phyloP scores from a whole-genome alignment of 2,329 filamentous ascomycete genomes.

The Cladosporium halotolerans region DNA sequence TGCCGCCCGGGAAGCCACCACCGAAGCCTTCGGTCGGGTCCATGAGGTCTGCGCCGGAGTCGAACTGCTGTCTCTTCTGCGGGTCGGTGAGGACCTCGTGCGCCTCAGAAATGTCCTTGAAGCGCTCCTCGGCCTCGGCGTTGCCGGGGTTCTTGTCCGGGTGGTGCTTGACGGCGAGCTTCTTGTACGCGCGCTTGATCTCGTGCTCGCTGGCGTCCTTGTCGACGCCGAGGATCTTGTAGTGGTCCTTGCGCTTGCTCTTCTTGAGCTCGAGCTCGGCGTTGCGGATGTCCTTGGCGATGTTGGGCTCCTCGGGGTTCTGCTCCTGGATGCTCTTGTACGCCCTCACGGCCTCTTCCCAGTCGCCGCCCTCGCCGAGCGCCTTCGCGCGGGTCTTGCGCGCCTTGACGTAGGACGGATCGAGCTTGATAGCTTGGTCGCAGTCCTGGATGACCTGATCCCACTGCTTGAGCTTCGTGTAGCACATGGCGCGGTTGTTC shows the following conservation, averaged over 20 bases:
- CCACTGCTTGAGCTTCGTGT: constrained; percentile 77
- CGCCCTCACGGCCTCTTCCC: constrained; percentile 86
- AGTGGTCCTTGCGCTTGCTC: constrained; percentile 94
- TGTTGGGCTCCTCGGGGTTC: constrained; percentile 72
- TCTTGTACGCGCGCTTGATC: constrained; percentile 96
- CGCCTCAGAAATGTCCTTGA: constrained; percentile 97
- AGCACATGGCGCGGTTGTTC: constrained; percentile 85
- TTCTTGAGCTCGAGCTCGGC: constrained; percentile 97
- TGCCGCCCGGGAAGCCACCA: constrained; percentile 48
- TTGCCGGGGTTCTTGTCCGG: constrained; percentile 96
- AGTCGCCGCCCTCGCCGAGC: constrained; percentile 74
- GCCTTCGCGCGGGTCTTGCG: constrained; percentile 92
- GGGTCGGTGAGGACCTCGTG: constrained; percentile 93
- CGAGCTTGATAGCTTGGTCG: constrained; percentile 73
- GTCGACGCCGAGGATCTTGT: constrained; percentile 86
- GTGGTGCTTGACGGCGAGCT: constrained; percentile 87
- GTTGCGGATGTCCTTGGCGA: constrained; percentile 77
- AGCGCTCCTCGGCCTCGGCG: constrained; percentile 74
- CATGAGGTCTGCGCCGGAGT: constrained; percentile 85
- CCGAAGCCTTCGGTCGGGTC: constrained; percentile 83
- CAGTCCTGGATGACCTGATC: constrained; percentile 78
- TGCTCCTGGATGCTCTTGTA: constrained; percentile 80
- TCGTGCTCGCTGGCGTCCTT: constrained; percentile 79
- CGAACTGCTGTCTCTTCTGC: constrained; percentile 87
- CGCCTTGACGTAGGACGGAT: constrained; percentile 81